Base-by-base conservation (phyloP, 176 grass and related monocot species). In the Carex kokanica region DNA sequence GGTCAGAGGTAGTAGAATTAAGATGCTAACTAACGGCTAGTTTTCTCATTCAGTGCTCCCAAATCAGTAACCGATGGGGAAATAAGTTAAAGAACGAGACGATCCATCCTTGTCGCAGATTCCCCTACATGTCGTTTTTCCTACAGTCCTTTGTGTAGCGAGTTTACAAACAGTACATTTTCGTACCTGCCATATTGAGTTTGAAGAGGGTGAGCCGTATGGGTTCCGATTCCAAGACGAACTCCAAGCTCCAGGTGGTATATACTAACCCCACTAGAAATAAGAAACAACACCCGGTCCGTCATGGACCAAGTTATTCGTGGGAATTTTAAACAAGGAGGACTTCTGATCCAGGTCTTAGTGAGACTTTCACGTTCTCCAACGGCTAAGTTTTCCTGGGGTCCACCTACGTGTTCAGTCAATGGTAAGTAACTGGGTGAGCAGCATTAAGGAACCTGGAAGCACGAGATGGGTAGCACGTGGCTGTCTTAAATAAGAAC, bases 11-110 rank as follows among this genome's bases (percentile, higher is more conserved):
- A n/a, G n/a, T n/a, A 41, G 53, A 82, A 82, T 67, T 67, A 67
- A 82, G 23, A 67, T 67, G 5, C 43, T 53, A 67, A 67, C 61
- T 52, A 82, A 82, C 80, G 80, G 80, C 80, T 82, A 82, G 80
- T 82, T 82, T 75, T 68, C 58, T 67, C 80, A 51, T 68, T 68
- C 80, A 54, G 61, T 82, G 80, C 20, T 80, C 55, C 31, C 15
- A 60, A 62, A 80, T 59, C 53, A 31, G 31, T n/a, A 80, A 62
- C 58, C 62, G 53, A 80, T 80, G 75, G 31, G 8, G 7, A 80
- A 80, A 60, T 36, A 5, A 23, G 53, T 80, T 80, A 62, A 80
- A 80, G 10, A 80, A 80, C 36, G 16, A 16, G 78, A 80, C 55
- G 27, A 78, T 21, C 31, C 11, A 9, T 61, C 53, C 31, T 59